A percentile compares a stretch with the other conserved stretches of the same genome.
phyloP scores from a whole-genome alignment of 1,284 basidiomycete genomes.

The Fomitopsis palustris region DNA sequence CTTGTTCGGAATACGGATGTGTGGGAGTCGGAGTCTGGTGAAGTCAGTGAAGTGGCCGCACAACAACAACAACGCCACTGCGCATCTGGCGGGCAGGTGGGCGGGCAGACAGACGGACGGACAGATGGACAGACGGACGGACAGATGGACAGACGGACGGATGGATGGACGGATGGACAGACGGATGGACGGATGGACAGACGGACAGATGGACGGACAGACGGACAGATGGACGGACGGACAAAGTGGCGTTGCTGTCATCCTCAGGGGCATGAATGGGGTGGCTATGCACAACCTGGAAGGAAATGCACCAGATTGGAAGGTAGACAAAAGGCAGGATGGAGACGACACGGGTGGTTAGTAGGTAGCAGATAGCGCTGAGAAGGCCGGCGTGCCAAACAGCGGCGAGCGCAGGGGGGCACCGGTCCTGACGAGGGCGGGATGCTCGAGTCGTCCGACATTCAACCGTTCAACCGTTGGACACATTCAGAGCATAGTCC shows the following conservation, averaged over 20 bases:
- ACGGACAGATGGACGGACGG: no score
- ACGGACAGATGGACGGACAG: no score
- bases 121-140: no score
- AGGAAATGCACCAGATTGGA: conserved; percentile 14
- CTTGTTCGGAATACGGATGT: conserved; percentile 41
- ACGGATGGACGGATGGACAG: no score
- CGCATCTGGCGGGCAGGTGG: conserved; percentile 37
- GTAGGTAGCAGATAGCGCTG: conserved; percentile 41
- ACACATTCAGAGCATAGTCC: conserved; percentile 2
- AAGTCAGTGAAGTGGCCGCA: conserved; percentile 33
- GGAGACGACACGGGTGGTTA: conserved; percentile 40
- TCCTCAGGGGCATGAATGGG: conserved; percentile 33
- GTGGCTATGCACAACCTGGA: conserved; percentile 20
- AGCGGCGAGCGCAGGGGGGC: conserved; percentile 41
- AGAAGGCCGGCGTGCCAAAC: conserved; percentile 48
- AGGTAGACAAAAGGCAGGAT: conserved; percentile 37
- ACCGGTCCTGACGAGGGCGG: conserved; percentile 6
- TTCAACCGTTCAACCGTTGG: no score
- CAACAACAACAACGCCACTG: conserved; percentile 37
- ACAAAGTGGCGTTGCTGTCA: conserved; percentile 36
- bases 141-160: no score
- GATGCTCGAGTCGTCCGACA: conserved; percentile 9
- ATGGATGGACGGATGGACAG: no score
- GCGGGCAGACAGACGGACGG: no score
- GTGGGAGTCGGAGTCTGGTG: conserved; percentile 28